These are phyloP conservation scores for Calonectria crousiana DNA, from an alignment of 2,329 filamentous ascomycete species.

Conservation along the genomic window DNA sequence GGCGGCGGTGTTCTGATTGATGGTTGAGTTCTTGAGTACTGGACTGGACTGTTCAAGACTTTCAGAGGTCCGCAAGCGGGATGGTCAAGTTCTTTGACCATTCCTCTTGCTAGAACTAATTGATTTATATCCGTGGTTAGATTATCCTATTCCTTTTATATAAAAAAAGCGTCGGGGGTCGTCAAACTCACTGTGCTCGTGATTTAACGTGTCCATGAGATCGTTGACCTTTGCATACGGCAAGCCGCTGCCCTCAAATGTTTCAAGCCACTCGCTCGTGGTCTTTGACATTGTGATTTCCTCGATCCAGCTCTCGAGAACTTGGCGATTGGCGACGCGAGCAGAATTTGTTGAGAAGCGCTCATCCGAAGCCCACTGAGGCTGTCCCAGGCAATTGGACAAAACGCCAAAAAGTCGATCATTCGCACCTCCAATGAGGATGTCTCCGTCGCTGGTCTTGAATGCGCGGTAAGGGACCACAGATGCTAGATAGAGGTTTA, in stretches of 20 bases:
- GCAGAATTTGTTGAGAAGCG: background rate
- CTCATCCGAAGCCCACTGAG: background rate
- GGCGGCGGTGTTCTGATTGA: background rate
- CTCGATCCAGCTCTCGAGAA: background rate
- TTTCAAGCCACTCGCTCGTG: background rate
- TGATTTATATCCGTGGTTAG: background rate
- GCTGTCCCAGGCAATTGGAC: background rate
- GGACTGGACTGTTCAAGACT: background rate
- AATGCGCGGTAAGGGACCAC: background rate
- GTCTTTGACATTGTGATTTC: background rate
- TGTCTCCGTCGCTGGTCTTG: background rate
- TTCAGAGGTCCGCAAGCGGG: background rate
- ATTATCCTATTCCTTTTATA: background rate
- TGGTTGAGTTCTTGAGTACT: background rate
- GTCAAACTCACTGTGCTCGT: background rate
- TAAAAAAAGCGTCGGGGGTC: no score
- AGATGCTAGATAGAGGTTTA: background rate
- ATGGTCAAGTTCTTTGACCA: background rate
- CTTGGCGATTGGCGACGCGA: background rate
- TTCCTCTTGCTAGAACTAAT: background rate
- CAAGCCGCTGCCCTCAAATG: background rate
- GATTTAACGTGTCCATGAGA: background rate
- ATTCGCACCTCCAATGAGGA: background rate
- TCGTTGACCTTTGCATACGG: conserved; percentile 1
- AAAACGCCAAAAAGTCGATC: background rate